Base-by-base conservation (phyloP, 225 moss, liverwort and hornwort species). In the Rhytidiadelphus loreus region DNA sequence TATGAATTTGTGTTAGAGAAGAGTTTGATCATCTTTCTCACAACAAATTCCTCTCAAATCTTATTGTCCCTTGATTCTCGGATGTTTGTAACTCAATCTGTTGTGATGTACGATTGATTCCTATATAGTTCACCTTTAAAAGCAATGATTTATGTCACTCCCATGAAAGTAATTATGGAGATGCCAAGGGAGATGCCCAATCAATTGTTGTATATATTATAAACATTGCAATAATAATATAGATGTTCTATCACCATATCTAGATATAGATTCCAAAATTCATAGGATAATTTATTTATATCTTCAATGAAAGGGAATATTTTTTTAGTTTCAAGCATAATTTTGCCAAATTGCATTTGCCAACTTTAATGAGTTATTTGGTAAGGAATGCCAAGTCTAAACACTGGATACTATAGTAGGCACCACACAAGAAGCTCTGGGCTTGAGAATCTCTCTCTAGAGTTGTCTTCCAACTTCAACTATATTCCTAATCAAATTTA, bases 401-500 rank as follows among this genome's bases (percentile, higher is more conserved):
- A 11, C 7, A 46, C 7, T 3, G 0, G 19, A 74, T 48, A 12
- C 8, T 1, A 11, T 46, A 73, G 6, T 29, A 16, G 28, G 44
- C 0, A 0, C 28, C 0, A 0, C 3, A 43, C 17, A 1, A 28
- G 0, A 44, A 28, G 3, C 28, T 17, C 0, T 15, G 2, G 9
- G 8, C 41, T 70, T 2, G 0, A 0, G 4, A 32, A 1, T 32
- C 12, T 48, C 2, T 73, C 12, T 46, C 6, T 30, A 19, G 4
- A 48, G 12, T 11, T 48, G 12, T 44, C 24, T 25, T 70, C 32
- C 12, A 74, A 4, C 46, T 73, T 73, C 22, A 35, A 35, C 5
- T 23, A 35, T 21, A 35, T 35, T 76, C 2, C 8, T 52, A 20
- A 52, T 33, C 12, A 76, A 52, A 52, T 22, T 35, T 35, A 30